Base-by-base conservation (phyloP, 192 early-diverging fungal species). In the Linnemannia elongata region DNA sequence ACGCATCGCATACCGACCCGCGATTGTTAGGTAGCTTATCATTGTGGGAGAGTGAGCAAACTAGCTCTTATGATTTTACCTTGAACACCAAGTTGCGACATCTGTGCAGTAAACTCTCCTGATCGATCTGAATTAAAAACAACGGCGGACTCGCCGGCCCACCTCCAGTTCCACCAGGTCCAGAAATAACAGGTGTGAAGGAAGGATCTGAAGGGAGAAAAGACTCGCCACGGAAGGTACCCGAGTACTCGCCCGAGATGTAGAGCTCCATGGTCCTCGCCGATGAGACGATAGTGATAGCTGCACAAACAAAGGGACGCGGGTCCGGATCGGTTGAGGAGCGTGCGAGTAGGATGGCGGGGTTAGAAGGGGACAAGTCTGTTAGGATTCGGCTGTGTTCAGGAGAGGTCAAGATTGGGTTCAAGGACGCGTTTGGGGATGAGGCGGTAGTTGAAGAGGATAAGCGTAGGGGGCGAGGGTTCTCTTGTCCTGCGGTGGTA, bases 171-270 rank as follows among this genome's bases (percentile, higher is more conserved):
- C 33, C 52, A 5, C 27, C 27, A 33, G 12, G 1, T 12, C 27
- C 24, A 33, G 33, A 45, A 45, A 13, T 45, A 45, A 10, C 22
- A 17, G 20, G 68, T 41, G 45, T 66, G 35, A 18, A 33, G 6
- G 36, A 20, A 17, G 27, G 17, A 7, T 49, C 4, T 41, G 38
- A 24, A 12, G 49, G 49, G 18, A 27, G 49, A 15, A 69, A 45
- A 33, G 42, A 55, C 22, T 81, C 79, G 38, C 85, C 85, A 8
- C 85, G 85, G 47, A 87, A 87, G 13, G 85, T 87, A 22, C 79
- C 80, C 2, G 44, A 8, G 54, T 87, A 87, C 36, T 81, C 80
- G 2, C 72, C 80, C 8, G 49, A 52, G 13, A 52, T 57, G 38
- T 87, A 87, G 17, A 81, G 38, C 44, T 87, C 85, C 13, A 78